Conservation (phyloP, 1,139 yeast genomes). For the Saccharomyces hybrid region DNA sequence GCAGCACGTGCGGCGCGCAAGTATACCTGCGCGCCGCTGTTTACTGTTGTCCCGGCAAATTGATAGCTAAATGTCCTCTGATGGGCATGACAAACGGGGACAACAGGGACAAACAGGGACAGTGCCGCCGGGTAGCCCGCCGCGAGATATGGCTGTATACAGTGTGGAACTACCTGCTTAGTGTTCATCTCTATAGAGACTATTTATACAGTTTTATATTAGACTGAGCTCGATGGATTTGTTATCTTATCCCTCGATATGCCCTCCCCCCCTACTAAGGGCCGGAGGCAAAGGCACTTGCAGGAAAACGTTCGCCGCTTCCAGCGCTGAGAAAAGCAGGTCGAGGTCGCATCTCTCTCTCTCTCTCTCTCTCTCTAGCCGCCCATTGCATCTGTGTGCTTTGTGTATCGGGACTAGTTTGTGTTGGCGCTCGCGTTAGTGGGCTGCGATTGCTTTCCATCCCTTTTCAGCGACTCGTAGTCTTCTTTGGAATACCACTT, state of each 20-base stretch:
- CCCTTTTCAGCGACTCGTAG: slow-evolving; percentile 7
- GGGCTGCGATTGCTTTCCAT: neutral
- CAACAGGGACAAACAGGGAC: neutral
- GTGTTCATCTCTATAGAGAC: neutral
- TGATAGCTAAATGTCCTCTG: neutral
- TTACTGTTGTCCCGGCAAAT: neutral
- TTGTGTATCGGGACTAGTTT: neutral
- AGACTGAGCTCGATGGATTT: neutral
- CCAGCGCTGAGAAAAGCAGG: neutral
- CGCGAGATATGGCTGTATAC: neutral
- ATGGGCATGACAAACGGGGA: neutral
- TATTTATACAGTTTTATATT: neutral
- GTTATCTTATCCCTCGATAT: neutral
- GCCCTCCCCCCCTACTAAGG: neutral
- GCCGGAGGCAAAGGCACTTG: no score
- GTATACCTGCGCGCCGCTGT: neutral
- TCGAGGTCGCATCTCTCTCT: neutral
- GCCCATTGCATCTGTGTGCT: neutral
- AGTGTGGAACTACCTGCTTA: neutral
- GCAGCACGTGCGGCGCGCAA: neutral
- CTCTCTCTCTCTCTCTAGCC: neutral
- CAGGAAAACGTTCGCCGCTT: neutral
- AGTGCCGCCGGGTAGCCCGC: neutral
- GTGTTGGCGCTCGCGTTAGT: neutral
- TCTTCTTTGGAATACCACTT: slow-evolving; percentile 24